Percentiles rank a stretch among this genome's conserved stretches.
These are phyloP conservation scores for Rhodofomes roseus DNA, from an alignment of 1,284 basidiomycete species.

Conservation along the genomic window DNA sequence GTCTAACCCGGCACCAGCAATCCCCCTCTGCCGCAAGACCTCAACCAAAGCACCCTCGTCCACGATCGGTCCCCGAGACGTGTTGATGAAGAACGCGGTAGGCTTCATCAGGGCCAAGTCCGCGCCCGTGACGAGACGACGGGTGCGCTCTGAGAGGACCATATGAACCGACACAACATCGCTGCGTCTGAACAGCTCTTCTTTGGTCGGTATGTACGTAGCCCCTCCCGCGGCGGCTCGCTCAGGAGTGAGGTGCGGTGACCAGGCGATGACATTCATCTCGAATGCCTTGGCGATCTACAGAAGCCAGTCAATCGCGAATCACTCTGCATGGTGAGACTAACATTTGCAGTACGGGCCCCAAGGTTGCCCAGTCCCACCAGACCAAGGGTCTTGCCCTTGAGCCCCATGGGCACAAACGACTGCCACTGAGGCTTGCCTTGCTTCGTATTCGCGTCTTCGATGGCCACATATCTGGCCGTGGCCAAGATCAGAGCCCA, in stretches of 20 bases:
- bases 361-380: slow-evolving; percentile 60
- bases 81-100: slow-evolving; percentile 59
- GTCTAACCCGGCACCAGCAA: slow-evolving; percentile 53
- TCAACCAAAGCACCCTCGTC: slow-evolving; percentile 52
- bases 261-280: slow-evolving; percentile 62
- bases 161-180: slow-evolving; percentile 62
- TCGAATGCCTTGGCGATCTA: slow-evolving; percentile 57
- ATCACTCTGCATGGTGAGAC: slow-evolving; percentile 5
- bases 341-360: slow-evolving; percentile 40
- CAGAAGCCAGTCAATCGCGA: not conserved
- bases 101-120: slow-evolving; percentile 52
- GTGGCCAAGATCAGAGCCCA: slow-evolving; percentile 64
- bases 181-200: slow-evolving; percentile 46
- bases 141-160: slow-evolving; percentile 49
- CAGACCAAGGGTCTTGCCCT: slow-evolving; percentile 53
- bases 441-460: slow-evolving; percentile 47
- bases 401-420: slow-evolving; percentile 47
- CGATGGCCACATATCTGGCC: slow-evolving; percentile 45
- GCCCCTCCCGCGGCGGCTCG: slow-evolving; percentile 49
- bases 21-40: slow-evolving; percentile 42
- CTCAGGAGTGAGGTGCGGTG: slow-evolving; percentile 57
- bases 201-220: slow-evolving; percentile 44
- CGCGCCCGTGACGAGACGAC: slow-evolving; percentile 40
- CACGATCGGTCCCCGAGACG: slow-evolving; percentile 58
- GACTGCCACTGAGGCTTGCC: slow-evolving; percentile 54